A percentile compares a stretch with the other conserved stretches of the same genome.
Conservation (phyloP, 2,329 filamentous ascomycete genomes). For the Xylariaceae sp. region DNA sequence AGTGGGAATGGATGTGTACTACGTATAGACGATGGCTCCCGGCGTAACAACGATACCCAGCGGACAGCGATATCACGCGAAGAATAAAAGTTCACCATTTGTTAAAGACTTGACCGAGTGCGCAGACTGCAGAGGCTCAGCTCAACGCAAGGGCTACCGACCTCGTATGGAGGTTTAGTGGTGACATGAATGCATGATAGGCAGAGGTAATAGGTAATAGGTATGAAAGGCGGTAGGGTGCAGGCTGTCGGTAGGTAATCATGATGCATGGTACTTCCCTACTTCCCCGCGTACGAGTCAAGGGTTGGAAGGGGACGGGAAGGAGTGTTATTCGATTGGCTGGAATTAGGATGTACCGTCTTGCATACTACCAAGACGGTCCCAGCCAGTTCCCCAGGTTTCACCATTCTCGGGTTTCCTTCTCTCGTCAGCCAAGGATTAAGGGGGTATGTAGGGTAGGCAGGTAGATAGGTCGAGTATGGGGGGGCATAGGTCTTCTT, state of each 20-base stretch:
- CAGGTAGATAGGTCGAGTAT: no score
- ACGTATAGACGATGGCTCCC: conserved; percentile 15
- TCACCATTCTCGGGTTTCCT: not conserved
- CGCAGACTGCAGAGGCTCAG: no score
- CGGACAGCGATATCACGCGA: not conserved
- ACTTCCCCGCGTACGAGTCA: not conserved
- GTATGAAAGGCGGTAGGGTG: no score
- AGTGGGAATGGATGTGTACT: conserved; percentile 12
- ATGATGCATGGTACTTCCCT: not conserved
- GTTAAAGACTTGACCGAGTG: no score
- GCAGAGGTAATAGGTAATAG: no score
- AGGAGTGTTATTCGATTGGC: not conserved
- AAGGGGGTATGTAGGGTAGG: no score
- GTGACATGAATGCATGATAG: no score
- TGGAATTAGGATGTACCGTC: not conserved
- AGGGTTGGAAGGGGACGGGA: not conserved
- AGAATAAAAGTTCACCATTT: conserved; percentile 10
- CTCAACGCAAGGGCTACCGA: no score
- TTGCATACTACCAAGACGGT: not conserved
- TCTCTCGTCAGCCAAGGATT: no score
- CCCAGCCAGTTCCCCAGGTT: not conserved
- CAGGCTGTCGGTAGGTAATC: not conserved
- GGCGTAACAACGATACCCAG: conserved; percentile 18
- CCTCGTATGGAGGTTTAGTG: no score
- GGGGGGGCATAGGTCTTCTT: no score